Percentiles rank a stretch among this genome's conserved stretches.
Evolutionary conservation across 2,329 filamentous ascomycete genomes (phyloP).

Genomic region (Trichoderma arundinaceum): DNA sequence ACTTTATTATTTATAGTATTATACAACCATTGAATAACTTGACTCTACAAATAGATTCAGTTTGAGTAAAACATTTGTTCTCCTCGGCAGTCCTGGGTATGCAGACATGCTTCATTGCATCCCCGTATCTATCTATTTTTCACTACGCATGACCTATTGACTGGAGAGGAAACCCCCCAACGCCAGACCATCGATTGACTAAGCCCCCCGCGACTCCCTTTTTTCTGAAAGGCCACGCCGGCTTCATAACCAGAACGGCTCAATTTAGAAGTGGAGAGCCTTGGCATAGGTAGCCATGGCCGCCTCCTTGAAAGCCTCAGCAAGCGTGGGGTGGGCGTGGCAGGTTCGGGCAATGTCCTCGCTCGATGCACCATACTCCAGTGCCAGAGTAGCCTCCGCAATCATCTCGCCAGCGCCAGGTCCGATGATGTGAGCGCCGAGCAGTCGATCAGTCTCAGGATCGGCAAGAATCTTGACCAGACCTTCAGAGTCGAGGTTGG

Average conservation of each 20-base stretch:
- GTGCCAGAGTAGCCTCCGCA: slow-evolving; percentile 90
- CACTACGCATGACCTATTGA: slow-evolving; percentile 19
- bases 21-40: slow-evolving; percentile 23
- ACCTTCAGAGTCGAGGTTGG: slow-evolving; percentile 94
- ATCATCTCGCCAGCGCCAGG: slow-evolving; percentile 99
- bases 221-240: neutral
- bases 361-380: slow-evolving; percentile 94
- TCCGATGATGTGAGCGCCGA: slow-evolving; percentile 96
- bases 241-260: neutral
- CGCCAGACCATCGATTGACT: neutral
- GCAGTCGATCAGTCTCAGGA: slow-evolving; percentile 91
- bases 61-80: neutral
- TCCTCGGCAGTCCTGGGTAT: slow-evolving; percentile 7
- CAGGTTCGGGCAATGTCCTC: slow-evolving; percentile 95
- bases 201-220: neutral
- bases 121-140: slow-evolving; percentile 22
- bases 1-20: slow-evolving; percentile 29
- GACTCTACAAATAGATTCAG: slow-evolving; percentile 27
- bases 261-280: slow-evolving; percentile 87
- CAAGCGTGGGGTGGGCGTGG: slow-evolving; percentile 94
- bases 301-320: slow-evolving; percentile 99
- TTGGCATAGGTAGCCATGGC: slow-evolving; percentile 97
- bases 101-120: slow-evolving; percentile 17
- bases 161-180: neutral
- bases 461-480: slow-evolving; percentile 97